phyloP scores from a whole-genome alignment of 2,329 filamentous ascomycete species.

The Shiraia bambusicola region DNA sequence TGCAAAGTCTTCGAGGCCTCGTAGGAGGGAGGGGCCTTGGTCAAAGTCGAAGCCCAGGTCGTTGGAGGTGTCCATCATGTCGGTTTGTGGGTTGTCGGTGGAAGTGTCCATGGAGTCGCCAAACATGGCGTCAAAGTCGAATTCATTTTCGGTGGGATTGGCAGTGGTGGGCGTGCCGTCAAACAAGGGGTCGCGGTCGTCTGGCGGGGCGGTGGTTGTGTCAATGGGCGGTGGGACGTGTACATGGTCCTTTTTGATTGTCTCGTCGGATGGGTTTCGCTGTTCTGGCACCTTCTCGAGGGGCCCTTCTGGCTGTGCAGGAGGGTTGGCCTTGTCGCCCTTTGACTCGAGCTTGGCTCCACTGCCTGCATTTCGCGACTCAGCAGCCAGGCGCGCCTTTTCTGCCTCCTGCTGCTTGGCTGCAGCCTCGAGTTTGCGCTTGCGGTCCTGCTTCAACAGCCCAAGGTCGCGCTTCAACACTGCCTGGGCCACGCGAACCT shows the following conservation, averaged over 20 bases:
- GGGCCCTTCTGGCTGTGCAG: constrained; percentile 12
- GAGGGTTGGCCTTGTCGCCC: constrained; percentile 15
- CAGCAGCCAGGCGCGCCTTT: constrained; percentile 33
- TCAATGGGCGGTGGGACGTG: constrained; percentile 17
- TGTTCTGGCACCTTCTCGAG: constrained; percentile 9
- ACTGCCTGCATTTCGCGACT: constrained; percentile 18
- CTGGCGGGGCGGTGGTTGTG: constrained; percentile 14
- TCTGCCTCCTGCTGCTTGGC: constrained; percentile 36
- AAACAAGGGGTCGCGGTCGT: constrained; percentile 30
- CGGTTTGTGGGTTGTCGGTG: constrained; percentile 19
- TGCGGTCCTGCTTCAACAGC: constrained; percentile 37
- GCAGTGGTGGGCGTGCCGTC: constrained; percentile 32
- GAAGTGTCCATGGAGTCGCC: constrained; percentile 33
- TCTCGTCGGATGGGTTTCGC: constrained; percentile 12
- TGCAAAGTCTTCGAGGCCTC: constrained; percentile 42
- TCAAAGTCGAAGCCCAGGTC: constrained; percentile 40
- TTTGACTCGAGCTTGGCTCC: constrained; percentile 10
- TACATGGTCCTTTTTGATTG: constrained; percentile 16
- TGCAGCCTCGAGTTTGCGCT: constrained; percentile 37
- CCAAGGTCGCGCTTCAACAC: constrained; percentile 43
- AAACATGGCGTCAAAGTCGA: constrained; percentile 44
- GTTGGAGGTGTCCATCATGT: constrained; percentile 29
- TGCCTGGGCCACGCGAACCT: constrained; percentile 42
- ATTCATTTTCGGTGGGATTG: constrained; percentile 38
- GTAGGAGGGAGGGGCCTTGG: constrained; percentile 33